These are phyloP conservation scores for Phytopythium litorale DNA, from an alignment of 352 stramenopile genomes.

Conservation along the genomic window DNA sequence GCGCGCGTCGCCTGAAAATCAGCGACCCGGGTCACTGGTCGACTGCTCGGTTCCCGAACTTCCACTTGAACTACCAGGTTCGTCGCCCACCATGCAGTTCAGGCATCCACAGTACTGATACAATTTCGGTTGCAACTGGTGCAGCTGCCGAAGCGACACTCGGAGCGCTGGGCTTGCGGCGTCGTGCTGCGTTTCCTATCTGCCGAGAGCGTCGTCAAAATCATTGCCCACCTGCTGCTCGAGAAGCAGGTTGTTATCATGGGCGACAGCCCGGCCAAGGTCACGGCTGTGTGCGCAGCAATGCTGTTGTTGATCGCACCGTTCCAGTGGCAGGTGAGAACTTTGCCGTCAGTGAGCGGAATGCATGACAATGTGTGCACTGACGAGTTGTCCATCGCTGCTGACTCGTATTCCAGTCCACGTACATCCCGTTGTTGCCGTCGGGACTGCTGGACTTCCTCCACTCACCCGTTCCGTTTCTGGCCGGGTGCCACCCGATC, in stretches of 20 bases:
- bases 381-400: neutral
- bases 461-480: constrained; percentile 79
- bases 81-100: constrained; percentile 50
- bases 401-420: constrained; percentile 39
- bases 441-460: constrained; percentile 73
- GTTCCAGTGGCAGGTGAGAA: constrained; percentile 73
- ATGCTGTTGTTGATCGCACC: constrained; percentile 64
- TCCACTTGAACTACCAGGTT: constrained; percentile 73
- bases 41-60: constrained; percentile 47
- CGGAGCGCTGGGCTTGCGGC: constrained; percentile 67
- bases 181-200: constrained; percentile 62
- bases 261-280: constrained; percentile 56
- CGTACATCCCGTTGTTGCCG: constrained; percentile 80
- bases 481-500: constrained; percentile 62
- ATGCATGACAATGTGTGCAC: neutral
- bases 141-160: constrained; percentile 58
- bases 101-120: constrained; percentile 40
- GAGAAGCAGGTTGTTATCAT: constrained; percentile 84
- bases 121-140: neutral
- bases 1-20: constrained; percentile 57
- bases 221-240: constrained; percentile 62
- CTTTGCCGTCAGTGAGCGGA: neutral
- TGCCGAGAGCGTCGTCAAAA: constrained; percentile 60
- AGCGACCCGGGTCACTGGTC: constrained; percentile 68
- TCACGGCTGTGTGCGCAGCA: constrained; percentile 66